Percentiles rank a stretch among this genome's conserved stretches.
Conservation (phyloP, 2,329 filamentous ascomycete genomes). For the Pyrenophora graminea region DNA sequence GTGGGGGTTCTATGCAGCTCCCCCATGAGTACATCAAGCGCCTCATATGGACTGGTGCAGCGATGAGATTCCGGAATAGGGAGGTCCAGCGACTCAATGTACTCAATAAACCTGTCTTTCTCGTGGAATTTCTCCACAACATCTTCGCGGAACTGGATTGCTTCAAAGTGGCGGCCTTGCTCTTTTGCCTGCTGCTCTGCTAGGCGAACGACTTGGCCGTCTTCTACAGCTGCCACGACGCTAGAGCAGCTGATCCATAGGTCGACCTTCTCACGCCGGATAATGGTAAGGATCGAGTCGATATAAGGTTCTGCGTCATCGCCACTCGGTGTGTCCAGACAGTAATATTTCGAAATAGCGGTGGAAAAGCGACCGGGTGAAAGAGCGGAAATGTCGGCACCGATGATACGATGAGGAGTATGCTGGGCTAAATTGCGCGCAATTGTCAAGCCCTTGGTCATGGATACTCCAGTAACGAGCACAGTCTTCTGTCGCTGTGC, state of each 20-base stretch:
- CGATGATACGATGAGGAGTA: constrained; percentile 70
- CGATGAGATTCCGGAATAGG: constrained; percentile 50
- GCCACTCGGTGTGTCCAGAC: constrained; percentile 45
- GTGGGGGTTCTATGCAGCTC: constrained; percentile 15
- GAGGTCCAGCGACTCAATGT: constrained; percentile 54
- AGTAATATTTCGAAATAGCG: constrained; percentile 61
- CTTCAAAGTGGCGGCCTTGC: constrained; percentile 60
- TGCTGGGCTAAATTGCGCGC: constrained; percentile 66
- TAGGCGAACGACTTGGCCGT: constrained; percentile 62
- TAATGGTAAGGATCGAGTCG: constrained; percentile 60
- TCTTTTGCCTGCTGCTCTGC: constrained; percentile 55
- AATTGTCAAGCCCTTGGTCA: constrained; percentile 70
- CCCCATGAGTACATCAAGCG: constrained; percentile 56
- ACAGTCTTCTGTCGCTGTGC: constrained; percentile 55
- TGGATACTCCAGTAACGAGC: constrained; percentile 73
- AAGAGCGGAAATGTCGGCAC: constrained; percentile 62
- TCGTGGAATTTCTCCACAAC: constrained; percentile 64
- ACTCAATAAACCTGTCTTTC: constrained; percentile 67
- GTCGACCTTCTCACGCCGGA: constrained; percentile 64
- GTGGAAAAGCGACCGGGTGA: constrained; percentile 59
- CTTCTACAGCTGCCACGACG: constrained; percentile 67
- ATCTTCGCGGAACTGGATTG: constrained; percentile 64
- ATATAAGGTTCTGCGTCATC: constrained; percentile 57
- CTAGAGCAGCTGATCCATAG: constrained; percentile 76
- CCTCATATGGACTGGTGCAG: constrained; percentile 59